A percentile compares a stretch with the other conserved stretches of the same genome.
phyloP scores from a whole-genome alignment of 805 yeast species.

The Yarrowia phangngaensis region DNA sequence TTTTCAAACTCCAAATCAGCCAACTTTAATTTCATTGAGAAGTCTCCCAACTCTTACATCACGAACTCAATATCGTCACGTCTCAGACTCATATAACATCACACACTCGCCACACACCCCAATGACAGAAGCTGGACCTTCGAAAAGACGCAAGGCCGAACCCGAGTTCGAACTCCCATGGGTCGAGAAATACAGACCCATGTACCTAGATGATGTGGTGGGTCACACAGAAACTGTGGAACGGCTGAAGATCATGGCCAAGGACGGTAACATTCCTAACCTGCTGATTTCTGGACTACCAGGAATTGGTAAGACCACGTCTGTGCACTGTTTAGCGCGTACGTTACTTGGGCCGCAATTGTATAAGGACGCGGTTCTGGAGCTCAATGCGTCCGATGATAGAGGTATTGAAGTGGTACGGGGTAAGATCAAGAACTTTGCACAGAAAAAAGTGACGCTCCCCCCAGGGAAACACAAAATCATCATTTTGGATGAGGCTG shows the following conservation, averaged over 20 bases:
- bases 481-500: conserved; percentile 91
- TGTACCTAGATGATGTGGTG: conserved; percentile 72
- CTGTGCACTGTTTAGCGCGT: conserved; percentile 82
- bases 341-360: conserved; percentile 66
- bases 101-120: not conserved
- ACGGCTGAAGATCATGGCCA: conserved; percentile 75
- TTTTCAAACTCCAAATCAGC: no score
- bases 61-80: conserved; percentile 10
- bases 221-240: conserved; percentile 90
- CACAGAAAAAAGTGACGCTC: conserved; percentile 83
- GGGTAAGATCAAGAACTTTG: conserved; percentile 89
- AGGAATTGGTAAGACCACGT: conserved; percentile 96
- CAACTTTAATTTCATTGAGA: no score
- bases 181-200: conserved; percentile 97
- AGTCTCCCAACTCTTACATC: no score
- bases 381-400: conserved; percentile 93
- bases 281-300: conserved; percentile 90
- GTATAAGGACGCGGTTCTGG: conserved; percentile 78
- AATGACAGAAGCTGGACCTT: conserved; percentile 24
- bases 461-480: conserved; percentile 92
- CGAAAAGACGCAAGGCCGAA: conserved; percentile 15
- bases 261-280: conserved; percentile 96
- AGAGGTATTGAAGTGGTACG: conserved; percentile 97
- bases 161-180: conserved; percentile 35
- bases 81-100: not conserved